A percentile compares a stretch with the other conserved stretches of the same genome.
Conservation (phyloP, 306 rosid genomes). For the Pterocarpus macrocarpus region DNA sequence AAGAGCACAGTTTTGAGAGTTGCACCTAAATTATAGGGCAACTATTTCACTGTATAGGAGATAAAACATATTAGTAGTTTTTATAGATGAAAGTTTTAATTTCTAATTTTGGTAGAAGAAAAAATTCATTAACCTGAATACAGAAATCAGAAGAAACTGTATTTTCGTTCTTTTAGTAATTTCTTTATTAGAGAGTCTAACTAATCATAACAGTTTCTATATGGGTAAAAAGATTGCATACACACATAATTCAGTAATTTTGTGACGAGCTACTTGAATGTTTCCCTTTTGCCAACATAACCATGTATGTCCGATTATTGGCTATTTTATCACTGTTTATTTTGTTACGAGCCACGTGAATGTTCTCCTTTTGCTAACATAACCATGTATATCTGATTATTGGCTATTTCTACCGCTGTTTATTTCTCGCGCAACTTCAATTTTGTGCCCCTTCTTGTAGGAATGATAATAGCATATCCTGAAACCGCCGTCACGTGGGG, state of each 20-base stretch:
- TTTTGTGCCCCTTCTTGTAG: background rate
- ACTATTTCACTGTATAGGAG: background rate
- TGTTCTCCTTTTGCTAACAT: background rate
- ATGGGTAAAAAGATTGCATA: background rate
- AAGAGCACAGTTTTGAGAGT: background rate
- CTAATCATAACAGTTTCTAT: background rate
- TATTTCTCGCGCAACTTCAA: background rate
- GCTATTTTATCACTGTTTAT: no score
- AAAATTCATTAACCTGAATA: background rate
- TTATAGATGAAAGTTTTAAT: background rate
- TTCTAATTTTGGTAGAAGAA: background rate
- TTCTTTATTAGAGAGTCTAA: background rate
- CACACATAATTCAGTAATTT: no score
- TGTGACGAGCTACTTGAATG: no score
- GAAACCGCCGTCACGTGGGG: background rate
- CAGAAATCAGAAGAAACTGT: background rate
- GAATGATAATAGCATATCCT: conserved; percentile 6
- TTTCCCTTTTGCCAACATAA: no score
- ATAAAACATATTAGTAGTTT: background rate
- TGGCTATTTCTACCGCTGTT: background rate
- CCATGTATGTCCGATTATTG: no score
- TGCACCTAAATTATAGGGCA: background rate
- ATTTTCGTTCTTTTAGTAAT: no score
- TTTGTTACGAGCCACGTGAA: background rate
- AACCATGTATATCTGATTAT: background rate